Evolutionary conservation across 371 early-diverging fungal species (phyloP), one percentile per base, ranked within the genome.

Genomic region (Mucor saturninus): DNA sequence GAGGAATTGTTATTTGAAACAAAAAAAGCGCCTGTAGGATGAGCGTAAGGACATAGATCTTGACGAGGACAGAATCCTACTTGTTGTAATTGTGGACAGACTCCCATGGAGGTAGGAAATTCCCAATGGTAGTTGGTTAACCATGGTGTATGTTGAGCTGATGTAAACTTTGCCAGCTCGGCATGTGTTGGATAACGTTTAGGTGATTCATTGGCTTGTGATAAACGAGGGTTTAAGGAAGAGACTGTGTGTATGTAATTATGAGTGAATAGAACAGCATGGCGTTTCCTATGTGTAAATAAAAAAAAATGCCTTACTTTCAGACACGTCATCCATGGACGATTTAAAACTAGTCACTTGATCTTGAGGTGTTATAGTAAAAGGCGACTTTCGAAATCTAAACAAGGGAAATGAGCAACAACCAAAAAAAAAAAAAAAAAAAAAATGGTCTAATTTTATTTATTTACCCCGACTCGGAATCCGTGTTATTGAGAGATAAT

Each of bases 381-480:
- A 54, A 6, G 65, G 55, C n/a, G 54, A 40, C 13, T 54, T 46
- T 45, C 68, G 62, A 58, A 62, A 62, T 35, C 61, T 59, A 39
- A 15, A 15, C 21, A 32, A 35, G 15, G 21, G 15, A 6, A 52
- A 35, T 6, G 4, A 15, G 11, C 7, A 3, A 21, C 28, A 39
- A 29, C 28, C 37, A 8, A 43, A 29, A n/a, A 29, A 2, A 56
- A 13, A 43, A 29, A 8, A 35, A 35, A 35, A 35, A 8, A 35
- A 35, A 35, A 6, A 35, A 35, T 6, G 35, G 21, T 21, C 21
- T 21, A 21, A 21, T 21, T 21, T 21, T 21, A 21, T 35, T 35
- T 35, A 35, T 35, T 49, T 51, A 63, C 57, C 56, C 52, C 5
- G 58, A 64, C 35, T 64, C 64, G 11, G 42, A 40, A 39, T 68